Evolutionary conservation across 116 monocot species (phyloP).

Genomic region (Papilionanthe hybrid): DNA sequence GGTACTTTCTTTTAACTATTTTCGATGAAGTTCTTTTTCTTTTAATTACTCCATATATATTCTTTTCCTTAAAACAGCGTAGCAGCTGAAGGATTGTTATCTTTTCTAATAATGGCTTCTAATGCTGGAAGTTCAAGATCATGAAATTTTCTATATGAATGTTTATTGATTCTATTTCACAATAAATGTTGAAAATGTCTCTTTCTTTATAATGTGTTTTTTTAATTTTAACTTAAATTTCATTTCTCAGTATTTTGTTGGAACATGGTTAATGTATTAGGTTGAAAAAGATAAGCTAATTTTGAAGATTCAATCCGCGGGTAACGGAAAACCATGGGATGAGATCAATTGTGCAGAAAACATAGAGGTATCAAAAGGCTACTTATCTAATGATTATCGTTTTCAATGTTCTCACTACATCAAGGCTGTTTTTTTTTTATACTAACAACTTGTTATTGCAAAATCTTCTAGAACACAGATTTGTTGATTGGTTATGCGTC

Average conservation of each 20-base stretch:
- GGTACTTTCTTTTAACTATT: too few species aligned
- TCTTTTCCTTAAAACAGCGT: not conserved
- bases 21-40: too few species aligned
- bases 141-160: not conserved
- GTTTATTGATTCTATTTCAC: not conserved
- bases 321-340: conserved; percentile 61
- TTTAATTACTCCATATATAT: not conserved
- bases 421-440: not conserved
- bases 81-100: not conserved
- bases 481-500: conserved; percentile 56
- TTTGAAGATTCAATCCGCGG: conserved; percentile 59
- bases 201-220: not conserved
- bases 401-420: not conserved
- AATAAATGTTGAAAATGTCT: not conserved
- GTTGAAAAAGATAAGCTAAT: conserved; percentile 78
- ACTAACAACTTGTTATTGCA: not conserved
- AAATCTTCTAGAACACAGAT: conserved; percentile 42
- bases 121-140: not conserved
- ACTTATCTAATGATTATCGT: not conserved
- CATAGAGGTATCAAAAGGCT: conserved; percentile 28
- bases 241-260: not conserved
- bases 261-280: conserved; percentile 26
- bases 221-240: not conserved
- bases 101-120: not conserved
- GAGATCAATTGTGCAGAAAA: conserved; percentile 47